Evolutionary conservation across 2,329 filamentous ascomycete genomes (phyloP).

Genomic region (Aspergillus ruber): DNA sequence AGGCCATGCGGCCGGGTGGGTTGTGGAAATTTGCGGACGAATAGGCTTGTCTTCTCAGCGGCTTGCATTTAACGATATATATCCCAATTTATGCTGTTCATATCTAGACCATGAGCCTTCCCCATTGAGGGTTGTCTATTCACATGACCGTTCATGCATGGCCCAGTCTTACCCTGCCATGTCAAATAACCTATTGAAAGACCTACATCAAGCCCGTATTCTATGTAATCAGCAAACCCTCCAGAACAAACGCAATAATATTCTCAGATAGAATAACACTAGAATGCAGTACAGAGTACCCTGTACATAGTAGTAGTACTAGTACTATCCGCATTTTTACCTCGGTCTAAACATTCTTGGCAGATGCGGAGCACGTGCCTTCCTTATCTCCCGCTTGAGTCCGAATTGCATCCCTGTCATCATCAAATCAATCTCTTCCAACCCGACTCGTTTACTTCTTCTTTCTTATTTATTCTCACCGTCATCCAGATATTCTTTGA

Average conservation of each 20-base stretch:
- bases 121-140: too few species aligned
- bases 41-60: slow-evolving; percentile 22
- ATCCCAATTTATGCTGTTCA: too few species aligned
- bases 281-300: not conserved
- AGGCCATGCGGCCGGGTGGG: slow-evolving; percentile 72
- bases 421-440: too few species aligned
- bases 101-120: too few species aligned
- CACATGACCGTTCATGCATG: too few species aligned
- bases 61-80: too few species aligned
- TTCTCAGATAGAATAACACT: not conserved
- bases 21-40: slow-evolving; percentile 81
- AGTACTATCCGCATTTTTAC: slow-evolving; percentile 4
- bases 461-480: not conserved
- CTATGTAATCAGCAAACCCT: too few species aligned
- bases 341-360: slow-evolving; percentile 24
- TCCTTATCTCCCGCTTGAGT: slow-evolving; percentile 1
- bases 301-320: not conserved
- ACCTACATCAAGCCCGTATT: too few species aligned
- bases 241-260: too few species aligned
- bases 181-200: too few species aligned
- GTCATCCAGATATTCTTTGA: not conserved
- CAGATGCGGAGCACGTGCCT: slow-evolving; percentile 21
- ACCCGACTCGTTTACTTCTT: too few species aligned
- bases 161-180: too few species aligned
- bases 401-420: not conserved